Percentiles rank a stretch among this genome's conserved stretches.
Evolutionary conservation across 2,329 filamentous ascomycete genomes (phyloP).

Genomic region (Nothophoma quercina): DNA sequence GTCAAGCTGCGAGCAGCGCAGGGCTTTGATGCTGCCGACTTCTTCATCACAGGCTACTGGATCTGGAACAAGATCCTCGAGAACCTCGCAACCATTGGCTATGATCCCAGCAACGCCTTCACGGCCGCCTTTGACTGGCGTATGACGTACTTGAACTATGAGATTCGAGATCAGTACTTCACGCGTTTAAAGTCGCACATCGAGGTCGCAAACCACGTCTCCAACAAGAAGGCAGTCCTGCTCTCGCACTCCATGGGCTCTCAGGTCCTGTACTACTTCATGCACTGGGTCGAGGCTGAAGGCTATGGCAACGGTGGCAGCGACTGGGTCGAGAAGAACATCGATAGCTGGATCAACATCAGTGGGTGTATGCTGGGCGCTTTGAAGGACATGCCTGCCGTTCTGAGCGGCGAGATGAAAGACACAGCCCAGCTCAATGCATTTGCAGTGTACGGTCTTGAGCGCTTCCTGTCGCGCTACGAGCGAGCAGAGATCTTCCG

Average conservation of each 20-base stretch:
- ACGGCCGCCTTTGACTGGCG: slow-evolving; percentile 88
- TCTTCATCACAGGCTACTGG: slow-evolving; percentile 91
- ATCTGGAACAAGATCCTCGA: slow-evolving; percentile 99
- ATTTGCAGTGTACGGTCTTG: slow-evolving; percentile 94
- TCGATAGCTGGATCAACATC: slow-evolving; percentile 98
- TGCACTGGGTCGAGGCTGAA: slow-evolving; percentile 81
- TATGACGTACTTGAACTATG: slow-evolving; percentile 86
- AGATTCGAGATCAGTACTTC: slow-evolving; percentile 92
- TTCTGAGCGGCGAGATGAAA: slow-evolving; percentile 96
- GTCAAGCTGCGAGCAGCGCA: slow-evolving; percentile 93
- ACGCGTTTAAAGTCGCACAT: slow-evolving; percentile 89
- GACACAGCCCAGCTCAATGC: slow-evolving; percentile 96
- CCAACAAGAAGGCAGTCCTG: slow-evolving; percentile 80
- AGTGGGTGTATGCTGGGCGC: slow-evolving; percentile 97
- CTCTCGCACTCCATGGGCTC: slow-evolving; percentile 98
- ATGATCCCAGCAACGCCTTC: slow-evolving; percentile 82
- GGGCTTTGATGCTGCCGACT: slow-evolving; percentile 97
- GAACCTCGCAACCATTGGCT: slow-evolving; percentile 93
- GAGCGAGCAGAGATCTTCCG: slow-evolving; percentile 94
- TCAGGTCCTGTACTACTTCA: slow-evolving; percentile 87
- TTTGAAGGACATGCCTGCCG: slow-evolving; percentile 85
- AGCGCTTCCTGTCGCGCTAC: slow-evolving; percentile 90
- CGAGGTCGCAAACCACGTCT: slow-evolving; percentile 78
- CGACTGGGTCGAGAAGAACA: slow-evolving; percentile 86
- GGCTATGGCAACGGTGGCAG: slow-evolving; percentile 81